phyloP scores from a whole-genome alignment of 805 yeast species.

The Saturnispora halmiae region DNA sequence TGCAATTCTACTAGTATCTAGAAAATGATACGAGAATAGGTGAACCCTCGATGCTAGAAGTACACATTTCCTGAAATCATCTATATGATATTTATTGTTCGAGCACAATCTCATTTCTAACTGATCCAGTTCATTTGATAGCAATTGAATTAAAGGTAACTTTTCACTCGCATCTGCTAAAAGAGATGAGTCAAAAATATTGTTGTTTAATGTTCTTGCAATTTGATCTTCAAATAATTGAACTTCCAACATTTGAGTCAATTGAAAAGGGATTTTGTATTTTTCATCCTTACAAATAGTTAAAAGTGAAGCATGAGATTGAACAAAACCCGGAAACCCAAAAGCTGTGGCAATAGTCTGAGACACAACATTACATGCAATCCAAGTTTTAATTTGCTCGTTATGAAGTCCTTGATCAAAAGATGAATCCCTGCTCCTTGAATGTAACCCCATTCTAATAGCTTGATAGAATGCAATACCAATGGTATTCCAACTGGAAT shows the following conservation, averaged over 20 bases:
- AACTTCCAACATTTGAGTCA: conserved; percentile 72
- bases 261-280: conserved; percentile 43
- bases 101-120: conserved; percentile 48
- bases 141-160: conserved; percentile 61
- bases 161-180: conserved; percentile 61
- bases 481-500: conserved; percentile 90
- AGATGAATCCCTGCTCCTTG: conserved; percentile 53
- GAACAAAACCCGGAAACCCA: conserved; percentile 91
- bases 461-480: conserved; percentile 93
- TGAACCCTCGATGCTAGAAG: conserved; percentile 73
- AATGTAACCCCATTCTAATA: conserved; percentile 80
- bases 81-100: conserved; percentile 37
- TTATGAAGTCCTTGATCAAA: conserved; percentile 40
- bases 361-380: conserved; percentile 82
- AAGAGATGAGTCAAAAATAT: conserved; percentile 57
- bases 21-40: conserved; percentile 68
- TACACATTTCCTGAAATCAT: conserved; percentile 62
- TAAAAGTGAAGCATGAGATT: conserved; percentile 64
- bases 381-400: conserved; percentile 88
- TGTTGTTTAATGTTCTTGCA: conserved; percentile 65
- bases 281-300: conserved; percentile 40
- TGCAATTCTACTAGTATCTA: conserved; percentile 47
- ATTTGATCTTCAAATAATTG: conserved; percentile 82
- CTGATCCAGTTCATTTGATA: conserved; percentile 67
- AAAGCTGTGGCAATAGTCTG: conserved; percentile 86